phyloP scores from a whole-genome alignment of 257 asterid species.

The Solanum chilense region DNA sequence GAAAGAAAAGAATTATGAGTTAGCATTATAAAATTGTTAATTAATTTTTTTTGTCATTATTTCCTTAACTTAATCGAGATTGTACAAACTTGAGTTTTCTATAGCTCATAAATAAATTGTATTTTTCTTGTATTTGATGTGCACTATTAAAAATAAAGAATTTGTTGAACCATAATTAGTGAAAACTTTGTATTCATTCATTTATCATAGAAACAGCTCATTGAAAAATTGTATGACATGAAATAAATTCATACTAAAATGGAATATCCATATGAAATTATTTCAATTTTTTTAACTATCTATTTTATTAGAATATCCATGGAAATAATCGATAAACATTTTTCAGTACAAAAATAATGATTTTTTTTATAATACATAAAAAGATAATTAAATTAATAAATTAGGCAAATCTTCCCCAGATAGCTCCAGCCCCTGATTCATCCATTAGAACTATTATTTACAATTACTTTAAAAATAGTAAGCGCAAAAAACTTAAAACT shows the following conservation, averaged over 20 bases:
- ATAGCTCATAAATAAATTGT: no score
- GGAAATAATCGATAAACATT: neutral
- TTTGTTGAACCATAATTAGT: neutral
- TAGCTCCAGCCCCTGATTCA: neutral
- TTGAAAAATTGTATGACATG: accelerated
- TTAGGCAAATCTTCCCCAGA: neutral
- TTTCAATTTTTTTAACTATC: neutral
- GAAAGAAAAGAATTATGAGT: neutral
- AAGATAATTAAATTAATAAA: neutral
- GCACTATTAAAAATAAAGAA: neutral
- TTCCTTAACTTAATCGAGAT: neutral
- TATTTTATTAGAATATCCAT: no score
- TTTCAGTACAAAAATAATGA: no score
- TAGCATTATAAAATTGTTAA: neutral
- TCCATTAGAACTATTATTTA: neutral
- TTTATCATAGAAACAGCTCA: neutral
- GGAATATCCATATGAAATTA: no score
- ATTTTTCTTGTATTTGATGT: no score
- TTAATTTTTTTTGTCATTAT: neutral
- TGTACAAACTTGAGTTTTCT: neutral
- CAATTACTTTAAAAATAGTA: neutral
- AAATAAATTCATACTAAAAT: no score
- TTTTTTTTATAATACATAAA: neutral
- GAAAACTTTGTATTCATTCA: no score
- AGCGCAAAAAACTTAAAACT: no score